A percentile compares a stretch with the other conserved stretches of the same genome.
These are phyloP conservation scores for Fusarium cyanostomum DNA, from an alignment of 2,329 filamentous ascomycete species.

Conservation along the genomic window DNA sequence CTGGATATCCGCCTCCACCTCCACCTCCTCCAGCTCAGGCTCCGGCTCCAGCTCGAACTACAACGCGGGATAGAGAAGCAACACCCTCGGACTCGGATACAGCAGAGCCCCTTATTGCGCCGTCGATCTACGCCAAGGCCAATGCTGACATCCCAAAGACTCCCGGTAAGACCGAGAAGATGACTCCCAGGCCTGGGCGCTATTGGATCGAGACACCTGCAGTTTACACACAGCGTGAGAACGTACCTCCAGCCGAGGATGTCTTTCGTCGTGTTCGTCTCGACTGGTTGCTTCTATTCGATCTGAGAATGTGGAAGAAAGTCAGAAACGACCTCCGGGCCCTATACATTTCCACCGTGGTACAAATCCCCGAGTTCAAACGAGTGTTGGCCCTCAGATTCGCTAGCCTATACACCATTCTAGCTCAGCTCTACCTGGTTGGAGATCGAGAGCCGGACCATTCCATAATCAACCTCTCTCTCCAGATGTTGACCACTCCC, in stretches of 20 bases:
- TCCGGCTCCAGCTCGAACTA: constrained; percentile 51
- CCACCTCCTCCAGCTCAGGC: constrained; percentile 68
- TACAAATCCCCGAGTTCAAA: constrained; percentile 96
- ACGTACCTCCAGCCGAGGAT: constrained; percentile 80
- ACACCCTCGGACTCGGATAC: constrained; percentile 80
- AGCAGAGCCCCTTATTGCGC: constrained; percentile 69
- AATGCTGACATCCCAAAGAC: constrained; percentile 84
- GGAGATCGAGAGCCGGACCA: constrained; percentile 97
- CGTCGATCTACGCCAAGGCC: constrained; percentile 69
- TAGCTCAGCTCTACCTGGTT: constrained; percentile 94
- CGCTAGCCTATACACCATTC: constrained; percentile 89
- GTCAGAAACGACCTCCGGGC: constrained; percentile 89
- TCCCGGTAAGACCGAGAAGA: constrained; percentile 64
- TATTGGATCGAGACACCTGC: constrained; percentile 89
- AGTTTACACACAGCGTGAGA: constrained; percentile 70
- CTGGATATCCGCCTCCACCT: constrained; percentile 73
- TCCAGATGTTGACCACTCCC: constrained; percentile 96
- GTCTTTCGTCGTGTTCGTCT: constrained; percentile 88
- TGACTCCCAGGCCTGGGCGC: constrained; percentile 71
- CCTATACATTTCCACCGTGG: constrained; percentile 95
- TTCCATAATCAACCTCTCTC: constrained; percentile 96
- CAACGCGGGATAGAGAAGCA: constrained; percentile 64
- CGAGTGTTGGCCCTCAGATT: constrained; percentile 92
- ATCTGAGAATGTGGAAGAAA: constrained; percentile 96
- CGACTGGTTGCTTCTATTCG: constrained; percentile 94